Percentiles rank a stretch among this genome's conserved stretches.
phyloP scores from a whole-genome alignment of 495 filamentous ascomycete genomes.

The Trichocladium uniseriatum region DNA sequence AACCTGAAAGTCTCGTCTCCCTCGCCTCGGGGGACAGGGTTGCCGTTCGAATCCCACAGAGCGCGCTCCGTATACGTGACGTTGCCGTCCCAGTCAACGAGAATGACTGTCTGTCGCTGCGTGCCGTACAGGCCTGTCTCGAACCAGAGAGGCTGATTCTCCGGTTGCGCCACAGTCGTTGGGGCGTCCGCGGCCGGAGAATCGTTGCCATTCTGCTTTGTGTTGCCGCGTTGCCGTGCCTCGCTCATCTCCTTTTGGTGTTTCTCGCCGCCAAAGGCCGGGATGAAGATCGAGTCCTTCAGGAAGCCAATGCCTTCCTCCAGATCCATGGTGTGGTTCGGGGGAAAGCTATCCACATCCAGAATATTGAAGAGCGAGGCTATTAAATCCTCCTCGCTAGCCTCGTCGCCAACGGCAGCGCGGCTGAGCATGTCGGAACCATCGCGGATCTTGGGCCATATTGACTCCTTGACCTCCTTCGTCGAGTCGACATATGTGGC shows the following conservation, averaged over 20 bases:
- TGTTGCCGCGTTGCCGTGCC: constrained; percentile 32
- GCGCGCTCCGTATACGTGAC: constrained; percentile 78
- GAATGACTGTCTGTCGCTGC: constrained; percentile 78
- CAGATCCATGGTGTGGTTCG: constrained; percentile 47
- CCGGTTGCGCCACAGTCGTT: constrained; percentile 23
- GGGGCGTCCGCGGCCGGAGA: constrained; percentile 13
- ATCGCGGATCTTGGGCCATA: constrained; percentile 73
- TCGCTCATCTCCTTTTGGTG: constrained; percentile 39
- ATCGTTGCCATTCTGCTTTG: constrained; percentile 9
- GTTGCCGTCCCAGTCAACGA: constrained; percentile 65
- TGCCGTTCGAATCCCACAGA: constrained; percentile 60
- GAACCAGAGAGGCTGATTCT: constrained; percentile 28
- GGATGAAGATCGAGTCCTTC: constrained; percentile 77
- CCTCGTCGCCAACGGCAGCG: constrained; percentile 21
- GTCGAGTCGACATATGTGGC: constrained; percentile 58
- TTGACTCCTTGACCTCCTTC: constrained; percentile 12
- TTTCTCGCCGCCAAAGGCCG: constrained; percentile 49
- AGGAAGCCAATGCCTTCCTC: constrained; percentile 63
- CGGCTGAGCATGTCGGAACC: constrained; percentile 41
- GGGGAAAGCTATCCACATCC: constrained; percentile 62
- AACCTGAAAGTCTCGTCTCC: constrained; percentile 59
- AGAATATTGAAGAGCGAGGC: constrained; percentile 61
- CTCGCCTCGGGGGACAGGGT: constrained; percentile 47
- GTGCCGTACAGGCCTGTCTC: constrained; percentile 75
- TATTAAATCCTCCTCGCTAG: constrained; percentile 50